Evolutionary conservation across 352 stramenopile genomes (phyloP).

Genomic region (Phytopythium delawarense): DNA sequence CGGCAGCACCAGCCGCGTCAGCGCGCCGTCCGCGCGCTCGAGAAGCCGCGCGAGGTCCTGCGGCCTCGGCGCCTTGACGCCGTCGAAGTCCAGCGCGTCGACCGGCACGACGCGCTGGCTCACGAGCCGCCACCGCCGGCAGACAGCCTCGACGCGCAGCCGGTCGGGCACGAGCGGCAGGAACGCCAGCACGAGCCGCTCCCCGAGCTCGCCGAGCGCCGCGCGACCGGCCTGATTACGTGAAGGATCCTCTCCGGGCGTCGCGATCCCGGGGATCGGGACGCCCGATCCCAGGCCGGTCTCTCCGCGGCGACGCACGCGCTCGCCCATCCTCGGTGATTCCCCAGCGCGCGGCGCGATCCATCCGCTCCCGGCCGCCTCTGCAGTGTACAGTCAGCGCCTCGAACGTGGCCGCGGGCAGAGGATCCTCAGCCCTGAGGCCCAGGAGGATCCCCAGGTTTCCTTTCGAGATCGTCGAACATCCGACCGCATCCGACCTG

Average conservation of each 20-base stretch:
- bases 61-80: slow-evolving; percentile 20
- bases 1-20: slow-evolving; percentile 35
- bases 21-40: slow-evolving; percentile 25
- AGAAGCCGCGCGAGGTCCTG: slow-evolving; percentile 36
- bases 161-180: slow-evolving; percentile 47
- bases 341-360: not conserved
- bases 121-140: slow-evolving; percentile 44
- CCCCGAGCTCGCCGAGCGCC: slow-evolving; percentile 33
- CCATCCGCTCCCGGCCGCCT: not conserved
- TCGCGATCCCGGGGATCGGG: not conserved
- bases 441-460: too few species aligned
- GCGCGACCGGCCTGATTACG: not conserved
- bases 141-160: slow-evolving; percentile 44
- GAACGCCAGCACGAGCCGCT: slow-evolving; percentile 44
- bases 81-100: slow-evolving; percentile 43
- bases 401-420: not conserved
- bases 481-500: not conserved
- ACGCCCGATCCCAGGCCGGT: not conserved
- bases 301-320: not conserved
- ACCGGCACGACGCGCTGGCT: slow-evolving; percentile 38
- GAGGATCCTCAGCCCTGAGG: not conserved
- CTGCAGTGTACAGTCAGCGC: not conserved
- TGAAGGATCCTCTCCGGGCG: not conserved
- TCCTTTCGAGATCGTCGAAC: not conserved
- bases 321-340: not conserved